Conservation (phyloP, 768 basidiomycete species). For the Russula earlei region DNA sequence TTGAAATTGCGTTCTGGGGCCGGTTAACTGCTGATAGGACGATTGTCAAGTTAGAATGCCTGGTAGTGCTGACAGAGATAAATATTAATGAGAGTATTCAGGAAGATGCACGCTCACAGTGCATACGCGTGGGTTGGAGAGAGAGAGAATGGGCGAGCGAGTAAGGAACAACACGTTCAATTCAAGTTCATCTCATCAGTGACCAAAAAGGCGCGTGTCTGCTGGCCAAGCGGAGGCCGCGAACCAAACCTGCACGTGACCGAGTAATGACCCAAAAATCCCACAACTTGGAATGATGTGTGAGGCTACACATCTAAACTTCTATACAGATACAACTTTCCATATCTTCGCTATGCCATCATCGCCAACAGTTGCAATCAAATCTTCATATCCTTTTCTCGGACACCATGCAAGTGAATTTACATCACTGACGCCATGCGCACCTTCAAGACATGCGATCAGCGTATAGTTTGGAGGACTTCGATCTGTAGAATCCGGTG, state of each 20-base stretch:
- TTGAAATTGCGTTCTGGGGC: background rate
- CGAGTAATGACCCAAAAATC: no score
- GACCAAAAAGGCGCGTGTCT: background rate
- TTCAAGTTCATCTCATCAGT: no score
- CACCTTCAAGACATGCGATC: conserved; percentile 47
- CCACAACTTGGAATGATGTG: no score
- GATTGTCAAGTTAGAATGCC: background rate
- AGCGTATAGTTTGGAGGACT: conserved; percentile 28
- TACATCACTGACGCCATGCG: conserved; percentile 79
- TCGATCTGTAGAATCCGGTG: background rate
- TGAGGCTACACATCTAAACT: background rate
- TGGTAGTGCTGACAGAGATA: background rate
- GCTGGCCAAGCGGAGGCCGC: background rate
- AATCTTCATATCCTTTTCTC: conserved; percentile 46
- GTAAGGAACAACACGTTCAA: background rate
- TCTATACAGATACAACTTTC: conserved; percentile 32
- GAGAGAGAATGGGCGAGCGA: background rate
- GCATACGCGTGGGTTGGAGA: background rate
- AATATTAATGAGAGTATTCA: no score
- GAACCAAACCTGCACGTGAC: conserved; percentile 3
- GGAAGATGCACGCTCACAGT: background rate
- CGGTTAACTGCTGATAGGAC: background rate
- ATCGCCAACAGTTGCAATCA: conserved; percentile 80
- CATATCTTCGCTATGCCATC: conserved; percentile 81
- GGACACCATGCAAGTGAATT: conserved; percentile 84